Evolutionary conservation across 441 rosid species (phyloP), one percentile per base, ranked within the genome.

Genomic region (Viola pubescens): DNA sequence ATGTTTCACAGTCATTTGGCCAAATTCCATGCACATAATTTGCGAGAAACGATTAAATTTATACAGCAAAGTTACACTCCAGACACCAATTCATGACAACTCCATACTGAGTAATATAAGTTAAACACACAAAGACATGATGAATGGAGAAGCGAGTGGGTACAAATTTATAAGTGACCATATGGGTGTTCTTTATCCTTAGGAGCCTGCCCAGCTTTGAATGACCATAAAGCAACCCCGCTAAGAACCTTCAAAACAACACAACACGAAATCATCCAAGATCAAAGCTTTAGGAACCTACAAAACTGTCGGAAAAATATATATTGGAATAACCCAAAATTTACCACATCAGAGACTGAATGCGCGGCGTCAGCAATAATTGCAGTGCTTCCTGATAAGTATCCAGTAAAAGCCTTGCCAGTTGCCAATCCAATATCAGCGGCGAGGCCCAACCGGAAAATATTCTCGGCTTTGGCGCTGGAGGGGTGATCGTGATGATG

Each of bases 151-250:
- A 72, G 66, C n/a, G 66, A 39, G 70, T 60, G 72, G 82, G 73
- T 70, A 77, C 84, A 76, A 37, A 70, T 67, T 49, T 66, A 70
- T 47, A 59, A 71, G 76, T 64, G 77, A 92, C 98, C 97, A 78
- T 89, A 92, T 42, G 98, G 98, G 68, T 92, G 97, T 66, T 89
- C 89, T 75, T 83, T 65, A 81, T 89, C 98, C 75, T 79, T 89
- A 37, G 98, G 97, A 77, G 81, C 83, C 58, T 70, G 83, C 13
- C 92, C 98, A 69, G 94, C 98, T 82, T 79, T 86, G 75, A 76
- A 89, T 40, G 94, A 87, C 77, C 78, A 73, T 19, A 92, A 77
- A 62, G 98, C 95, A 70, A 92, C 74, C 12, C 89, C 88, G 65
- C 98, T 92, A 40, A 92, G 82, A 63, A 91, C 94, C 96, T 91